phyloP scores from a whole-genome alignment of 495 filamentous ascomycete species.

The Terfezia boudieri region DNA sequence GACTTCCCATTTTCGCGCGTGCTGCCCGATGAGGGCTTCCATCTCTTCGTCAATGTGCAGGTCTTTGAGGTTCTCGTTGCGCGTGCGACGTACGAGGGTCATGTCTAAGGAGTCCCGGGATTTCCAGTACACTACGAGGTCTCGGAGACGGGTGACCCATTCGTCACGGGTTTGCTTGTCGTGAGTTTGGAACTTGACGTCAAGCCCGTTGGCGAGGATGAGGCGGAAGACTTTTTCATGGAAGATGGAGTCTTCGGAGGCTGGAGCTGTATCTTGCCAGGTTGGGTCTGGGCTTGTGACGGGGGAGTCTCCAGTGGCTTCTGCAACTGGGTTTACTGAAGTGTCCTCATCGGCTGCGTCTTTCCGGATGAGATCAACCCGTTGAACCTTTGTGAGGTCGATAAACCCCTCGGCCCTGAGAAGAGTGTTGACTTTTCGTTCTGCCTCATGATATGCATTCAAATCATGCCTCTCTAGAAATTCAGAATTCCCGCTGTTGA shows the following conservation, averaged over 20 bases:
- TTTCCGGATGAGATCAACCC: neutral
- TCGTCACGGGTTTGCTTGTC: conserved; percentile 34
- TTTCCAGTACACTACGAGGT: conserved; percentile 45
- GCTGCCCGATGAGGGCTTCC: conserved; percentile 46
- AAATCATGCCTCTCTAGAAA: conserved; percentile 27
- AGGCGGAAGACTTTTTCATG: conserved; percentile 42
- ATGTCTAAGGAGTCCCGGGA: conserved; percentile 34
- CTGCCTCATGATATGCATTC: conserved; percentile 38
- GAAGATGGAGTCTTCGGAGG: conserved; percentile 18
- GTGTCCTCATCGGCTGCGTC: neutral
- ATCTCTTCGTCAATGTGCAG: conserved; percentile 48
- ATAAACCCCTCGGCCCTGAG: conserved; percentile 43
- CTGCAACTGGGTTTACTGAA: neutral
- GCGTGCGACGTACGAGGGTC: conserved; percentile 31
- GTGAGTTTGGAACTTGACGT: conserved; percentile 45
- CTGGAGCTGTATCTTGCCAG: neutral
- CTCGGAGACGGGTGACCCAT: conserved; percentile 39
- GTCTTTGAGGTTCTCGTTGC: conserved; percentile 36
- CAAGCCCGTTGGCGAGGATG: conserved; percentile 36
- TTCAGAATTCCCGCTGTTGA: conserved; percentile 26
- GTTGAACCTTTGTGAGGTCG: conserved; percentile 34
- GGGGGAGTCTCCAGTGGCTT: neutral
- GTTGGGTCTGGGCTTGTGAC: neutral
- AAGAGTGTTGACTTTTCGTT: conserved; percentile 38
- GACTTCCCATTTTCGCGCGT: conserved; percentile 53